Evolutionary conservation across 2,329 filamentous ascomycete genomes (phyloP).

Genomic region (Leptographium flavum): DNA sequence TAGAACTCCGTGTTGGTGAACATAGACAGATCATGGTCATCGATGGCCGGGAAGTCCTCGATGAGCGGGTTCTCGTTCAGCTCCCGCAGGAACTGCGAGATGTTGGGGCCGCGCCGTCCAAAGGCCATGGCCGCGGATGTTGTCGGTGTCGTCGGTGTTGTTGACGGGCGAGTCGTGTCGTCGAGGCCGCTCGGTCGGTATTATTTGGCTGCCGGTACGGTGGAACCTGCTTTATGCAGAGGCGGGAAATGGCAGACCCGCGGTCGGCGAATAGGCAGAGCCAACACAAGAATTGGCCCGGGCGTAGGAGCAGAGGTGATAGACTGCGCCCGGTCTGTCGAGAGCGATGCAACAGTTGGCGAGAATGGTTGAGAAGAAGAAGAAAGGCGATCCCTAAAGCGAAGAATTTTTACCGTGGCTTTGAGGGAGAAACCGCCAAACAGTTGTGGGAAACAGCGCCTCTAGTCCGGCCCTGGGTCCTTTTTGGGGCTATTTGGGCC

Average conservation of each 20-base stretch:
- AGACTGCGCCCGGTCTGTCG: too few relatives aligned
- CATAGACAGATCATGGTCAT: constrained; percentile 54
- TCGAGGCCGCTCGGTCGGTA: neutral
- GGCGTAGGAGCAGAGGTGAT: too few relatives aligned
- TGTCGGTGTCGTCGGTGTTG: neutral
- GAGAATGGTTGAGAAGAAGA: neutral
- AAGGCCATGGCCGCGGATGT: constrained; percentile 41
- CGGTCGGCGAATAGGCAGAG: neutral
- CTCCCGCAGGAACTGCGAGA: constrained; percentile 78
- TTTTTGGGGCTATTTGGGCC: neutral
- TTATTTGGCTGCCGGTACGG: neutral
- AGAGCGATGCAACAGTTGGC: neutral
- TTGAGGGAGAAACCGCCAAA: neutral
- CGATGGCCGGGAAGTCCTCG: constrained; percentile 41
- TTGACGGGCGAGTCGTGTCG: neutral
- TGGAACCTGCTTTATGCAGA: neutral
- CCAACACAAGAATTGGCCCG: neutral
- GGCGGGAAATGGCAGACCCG: neutral
- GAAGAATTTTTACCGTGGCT: constrained; percentile 1
- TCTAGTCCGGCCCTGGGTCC: neutral
- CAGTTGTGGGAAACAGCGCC: constrained; percentile 1
- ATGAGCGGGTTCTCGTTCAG: constrained; percentile 54
- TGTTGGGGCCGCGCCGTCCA: constrained; percentile 68
- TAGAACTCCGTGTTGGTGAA: constrained; percentile 77
- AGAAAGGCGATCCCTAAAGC: neutral